Evolutionary conservation across 2,329 filamentous ascomycete genomes (phyloP).

Genomic region (Xylaria sp.): DNA sequence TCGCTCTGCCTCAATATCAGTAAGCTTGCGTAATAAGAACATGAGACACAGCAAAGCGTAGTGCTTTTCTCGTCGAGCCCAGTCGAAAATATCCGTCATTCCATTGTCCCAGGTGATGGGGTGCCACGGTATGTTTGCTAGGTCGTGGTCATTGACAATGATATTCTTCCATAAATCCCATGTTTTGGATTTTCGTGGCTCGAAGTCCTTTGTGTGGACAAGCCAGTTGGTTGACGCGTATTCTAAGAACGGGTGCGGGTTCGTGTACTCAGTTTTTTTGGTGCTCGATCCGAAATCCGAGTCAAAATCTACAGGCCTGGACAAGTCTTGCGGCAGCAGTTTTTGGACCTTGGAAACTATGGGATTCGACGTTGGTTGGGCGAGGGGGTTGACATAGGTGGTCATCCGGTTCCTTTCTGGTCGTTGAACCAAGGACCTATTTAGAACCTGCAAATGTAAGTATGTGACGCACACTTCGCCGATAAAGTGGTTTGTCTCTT

Average conservation of each 20-base stretch:
- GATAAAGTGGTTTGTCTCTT: constrained; percentile 28
- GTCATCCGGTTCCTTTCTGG: background rate
- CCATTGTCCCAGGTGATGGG: background rate
- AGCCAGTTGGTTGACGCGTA: constrained; percentile 18
- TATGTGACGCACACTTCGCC: constrained; percentile 38
- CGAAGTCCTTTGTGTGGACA: constrained; percentile 12
- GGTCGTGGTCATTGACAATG: background rate
- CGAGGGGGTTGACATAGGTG: background rate
- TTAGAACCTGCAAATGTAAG: constrained; percentile 37
- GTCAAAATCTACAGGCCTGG: background rate
- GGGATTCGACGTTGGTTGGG: background rate
- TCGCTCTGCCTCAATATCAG: background rate
- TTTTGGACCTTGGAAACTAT: background rate
- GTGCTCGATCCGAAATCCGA: background rate
- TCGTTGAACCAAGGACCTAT: constrained; percentile 34
- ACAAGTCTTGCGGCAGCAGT: background rate
- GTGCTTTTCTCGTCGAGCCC: background rate
- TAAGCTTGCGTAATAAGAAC: background rate
- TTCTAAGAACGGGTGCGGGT: constrained; percentile 5
- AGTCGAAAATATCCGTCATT: background rate
- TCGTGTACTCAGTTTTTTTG: background rate
- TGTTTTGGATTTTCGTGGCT: constrained; percentile 3
- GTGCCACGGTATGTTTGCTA: background rate
- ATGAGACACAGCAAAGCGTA: background rate
- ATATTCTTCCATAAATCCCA: constrained; percentile 3